phyloP scores from a whole-genome alignment of 2,329 filamentous ascomycete species.

The Trichoderma pleuroti region DNA sequence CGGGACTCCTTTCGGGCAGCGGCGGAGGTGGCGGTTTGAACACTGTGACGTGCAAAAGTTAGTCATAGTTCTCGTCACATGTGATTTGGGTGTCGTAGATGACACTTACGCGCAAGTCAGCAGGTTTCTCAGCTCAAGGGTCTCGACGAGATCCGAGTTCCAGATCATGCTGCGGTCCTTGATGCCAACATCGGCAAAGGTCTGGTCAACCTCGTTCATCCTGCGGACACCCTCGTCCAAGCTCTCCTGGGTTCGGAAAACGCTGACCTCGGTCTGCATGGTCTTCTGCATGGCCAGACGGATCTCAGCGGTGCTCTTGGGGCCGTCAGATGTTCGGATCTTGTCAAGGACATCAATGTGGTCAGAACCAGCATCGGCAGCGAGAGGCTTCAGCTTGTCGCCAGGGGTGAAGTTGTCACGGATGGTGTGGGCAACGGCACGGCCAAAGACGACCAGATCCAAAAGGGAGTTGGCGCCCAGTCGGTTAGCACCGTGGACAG shows the following conservation, averaged over 20 bases:
- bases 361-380: conserved; percentile 82
- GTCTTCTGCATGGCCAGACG: conserved; percentile 93
- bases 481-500: conserved; percentile 96
- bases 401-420: conserved; percentile 89
- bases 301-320: conserved; percentile 85
- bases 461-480: conserved; percentile 97
- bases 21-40: conserved; percentile 87
- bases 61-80: neutral
- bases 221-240: conserved; percentile 89
- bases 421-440: conserved; percentile 95
- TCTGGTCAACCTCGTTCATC: conserved; percentile 79
- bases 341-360: conserved; percentile 84
- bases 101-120: conserved; percentile 86
- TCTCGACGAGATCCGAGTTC: conserved; percentile 97
- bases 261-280: conserved; percentile 95
- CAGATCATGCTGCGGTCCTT: conserved; percentile 99
- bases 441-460: conserved; percentile 95
- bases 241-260: conserved; percentile 92
- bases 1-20: conserved; percentile 95
- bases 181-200: conserved; percentile 80
- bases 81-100: neutral
- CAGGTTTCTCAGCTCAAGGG: conserved; percentile 89
- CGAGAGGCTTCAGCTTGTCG: conserved; percentile 71
- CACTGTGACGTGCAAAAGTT: conserved; percentile 42
- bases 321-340: conserved; percentile 76